Base-by-base conservation (phyloP, 345 rosid genomes). In the Abelmoschus esculentus region DNA sequence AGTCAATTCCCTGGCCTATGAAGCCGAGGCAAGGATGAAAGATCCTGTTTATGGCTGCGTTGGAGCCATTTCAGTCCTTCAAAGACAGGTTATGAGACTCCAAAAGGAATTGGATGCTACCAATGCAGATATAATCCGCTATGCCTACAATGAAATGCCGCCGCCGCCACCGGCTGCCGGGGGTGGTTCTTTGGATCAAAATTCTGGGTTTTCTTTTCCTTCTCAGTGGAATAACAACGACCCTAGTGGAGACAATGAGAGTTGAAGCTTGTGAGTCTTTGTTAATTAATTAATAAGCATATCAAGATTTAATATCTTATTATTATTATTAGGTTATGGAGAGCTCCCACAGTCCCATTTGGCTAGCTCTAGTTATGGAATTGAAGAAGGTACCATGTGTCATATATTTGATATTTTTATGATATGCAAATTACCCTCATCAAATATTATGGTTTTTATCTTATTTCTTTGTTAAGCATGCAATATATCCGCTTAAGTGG, bases 31-130 rank as follows among this genome's bases (percentile, higher is more conserved):
- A 29, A 53, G 91, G 44, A 83, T 87, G n/a, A 81, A 84, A 19
- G 91, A 87, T 67, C 89, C 89, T 11, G 91, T 87, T 52, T 83
- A 87, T 56, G 91, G 91, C 49, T 87, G 91, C 57, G 89, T 83
- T 31, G 91, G 87, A 3, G 89, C 91, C 56, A 87, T 87, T 78
- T 80, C 91, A 3, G 83, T 85, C 70, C 86, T 87, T 56, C 89
- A 87, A 64, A 72, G 86, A 64, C 89, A 85, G 19, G 87, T 87
- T 11, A 78, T 76, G 53, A 72, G 78, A 69, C 82, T 87, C 8
- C 91, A 87, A 67, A 80, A 83, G 73, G 91, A 87, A 38, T 79
- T 87, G 13, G 87, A 87, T 64, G 84, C 82, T 15, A 85, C 91
- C 4, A 87, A 87, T 62, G 83, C 91, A n/a, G 86, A 87, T 73